Evolutionary conservation across 441 rosid genomes (phyloP), one percentile per base, ranked within the genome.

Genomic region (Cnidoscolus chayamansa): DNA sequence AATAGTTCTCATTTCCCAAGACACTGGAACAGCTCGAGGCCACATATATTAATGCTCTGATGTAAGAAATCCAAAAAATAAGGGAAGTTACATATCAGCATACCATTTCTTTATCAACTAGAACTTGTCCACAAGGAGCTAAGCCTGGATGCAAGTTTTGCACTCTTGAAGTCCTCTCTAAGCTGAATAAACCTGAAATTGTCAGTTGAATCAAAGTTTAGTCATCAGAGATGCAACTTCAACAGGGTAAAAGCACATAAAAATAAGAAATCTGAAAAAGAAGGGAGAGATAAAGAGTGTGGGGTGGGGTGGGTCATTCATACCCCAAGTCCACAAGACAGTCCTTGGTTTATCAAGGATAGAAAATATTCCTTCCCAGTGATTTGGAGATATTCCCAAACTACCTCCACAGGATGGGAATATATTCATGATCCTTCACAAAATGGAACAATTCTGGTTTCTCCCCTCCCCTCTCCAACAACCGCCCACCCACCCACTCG

Each of bases 81-180:
- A 25, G 61, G 64, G 48, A 53, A 16, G 76, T 65, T 47, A 70
- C 48, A 59, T 37, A 31, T 69, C 76, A 57, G 66, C 70, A 74
- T 67, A 72, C 70, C 60, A 60, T 40, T 40, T 40, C 75, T 69
- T 43, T 25, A 70, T 87, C 77, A 89, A 78, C 88, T 81, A 75
- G 84, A 87, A 89, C 94, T 86, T 76, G 96, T 77, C 94, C 88
- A 92, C 55, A 94, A 76, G 19, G 92, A 83, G 88, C 94, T 85
- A 70, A 95, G 96, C 78, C 67, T 89, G n/a, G 96, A 69, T 40
- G 96, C 96, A 47, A 95, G 91, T 83, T 89, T 95, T 32, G 97
- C 95, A 69, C 97, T 90, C 84, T 93, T 93, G 80, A 88, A 91
- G 79, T 96, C 99, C 70, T 96, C 99, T 73, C 99, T 85, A 63